Evolutionary conservation across 768 basidiomycete species (phyloP), one percentile per base, ranked within the genome.

Genomic region (Boletus patriciae): DNA sequence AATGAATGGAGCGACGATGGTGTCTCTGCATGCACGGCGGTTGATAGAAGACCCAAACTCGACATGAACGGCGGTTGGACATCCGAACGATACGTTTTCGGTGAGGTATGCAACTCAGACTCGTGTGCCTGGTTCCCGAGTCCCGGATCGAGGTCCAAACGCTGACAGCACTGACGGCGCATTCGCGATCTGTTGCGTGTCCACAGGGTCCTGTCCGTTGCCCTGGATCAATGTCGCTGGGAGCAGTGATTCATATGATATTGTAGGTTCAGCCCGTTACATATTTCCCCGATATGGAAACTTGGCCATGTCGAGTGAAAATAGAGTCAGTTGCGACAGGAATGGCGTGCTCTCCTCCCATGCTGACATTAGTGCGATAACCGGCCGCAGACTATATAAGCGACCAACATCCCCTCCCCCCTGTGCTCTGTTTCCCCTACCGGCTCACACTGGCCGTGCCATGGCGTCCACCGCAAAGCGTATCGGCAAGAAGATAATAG

Each of bases 401-500:
- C 16, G 8, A 9, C 7, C 19, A 1, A 6, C 25, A 19, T 21
- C 38, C 8, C 23, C 21, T 16, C 9, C 29, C 11, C 31, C 10
- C 31, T 12, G 11, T 10, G 31, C 11, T 31, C 31, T 29, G 12
- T 23, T 29, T 16, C 16, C 38, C 36, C 34, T 18, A 15, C 40
- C 3, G 12, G 10, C 36, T 19, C 7, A 9, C 15, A 7, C 19
- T 34, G 21, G 3, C 29, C 16, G 48, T 33, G 29, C 55, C 55
- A 81, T 81, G 80, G 63, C 71, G 38, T 61, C 62, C 49, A 51
- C 75, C 29, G 75, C 73, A 21, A 85, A 81, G 69, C 76, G 73
- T 27, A 58, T 80, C 40, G 81, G 79, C 29, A 89, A 89, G 72
- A 78, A 76, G 46, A 58, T 84, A 42, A 77, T 92, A 45, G 81